Conservation (phyloP, 2,329 filamentous ascomycete genomes). For the Phyllosticta citrichinensis region DNA sequence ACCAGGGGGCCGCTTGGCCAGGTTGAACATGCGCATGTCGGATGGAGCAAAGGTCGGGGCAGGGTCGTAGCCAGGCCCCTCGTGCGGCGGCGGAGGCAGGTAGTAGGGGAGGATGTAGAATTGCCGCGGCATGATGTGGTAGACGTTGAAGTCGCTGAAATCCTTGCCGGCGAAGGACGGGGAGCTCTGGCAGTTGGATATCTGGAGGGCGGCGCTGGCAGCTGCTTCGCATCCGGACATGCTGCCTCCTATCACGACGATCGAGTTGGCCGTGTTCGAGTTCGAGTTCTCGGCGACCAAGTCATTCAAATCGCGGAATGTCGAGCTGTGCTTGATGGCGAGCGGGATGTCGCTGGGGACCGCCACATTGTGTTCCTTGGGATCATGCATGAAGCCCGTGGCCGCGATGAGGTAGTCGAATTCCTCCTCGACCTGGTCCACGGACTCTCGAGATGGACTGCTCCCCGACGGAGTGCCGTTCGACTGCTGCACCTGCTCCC, state of each 20-base stretch:
- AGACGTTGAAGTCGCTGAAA: slow-evolving; percentile 42
- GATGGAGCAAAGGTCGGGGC: slow-evolving; percentile 57
- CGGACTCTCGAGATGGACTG: background rate
- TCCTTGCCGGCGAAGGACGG: slow-evolving; percentile 22
- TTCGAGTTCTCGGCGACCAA: slow-evolving; percentile 22
- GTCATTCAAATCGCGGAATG: slow-evolving; percentile 46
- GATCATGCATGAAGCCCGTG: slow-evolving; percentile 65
- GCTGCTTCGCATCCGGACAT: slow-evolving; percentile 76
- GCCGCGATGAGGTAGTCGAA: slow-evolving; percentile 67
- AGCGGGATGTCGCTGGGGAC: slow-evolving; percentile 16
- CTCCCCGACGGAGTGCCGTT: slow-evolving; percentile 15
- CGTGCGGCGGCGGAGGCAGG: slow-evolving; percentile 23
- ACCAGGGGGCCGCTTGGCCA: slow-evolving; percentile 47
- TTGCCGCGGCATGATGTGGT: slow-evolving; percentile 60
- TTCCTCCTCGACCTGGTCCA: background rate
- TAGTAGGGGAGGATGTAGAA: slow-evolving; percentile 59
- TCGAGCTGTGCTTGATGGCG: slow-evolving; percentile 49
- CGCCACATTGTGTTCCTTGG: slow-evolving; percentile 24
- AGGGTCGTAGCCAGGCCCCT: slow-evolving; percentile 25
- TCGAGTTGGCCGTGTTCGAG: slow-evolving; percentile 38
- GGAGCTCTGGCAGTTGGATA: slow-evolving; percentile 54
- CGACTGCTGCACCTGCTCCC: background rate
- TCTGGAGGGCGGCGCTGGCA: slow-evolving; percentile 58
- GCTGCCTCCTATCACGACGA: slow-evolving; percentile 68
- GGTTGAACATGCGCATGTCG: slow-evolving; percentile 63